Conservation (phyloP, 106 monocot genomes). For the Xerophyta viscosa region DNA sequence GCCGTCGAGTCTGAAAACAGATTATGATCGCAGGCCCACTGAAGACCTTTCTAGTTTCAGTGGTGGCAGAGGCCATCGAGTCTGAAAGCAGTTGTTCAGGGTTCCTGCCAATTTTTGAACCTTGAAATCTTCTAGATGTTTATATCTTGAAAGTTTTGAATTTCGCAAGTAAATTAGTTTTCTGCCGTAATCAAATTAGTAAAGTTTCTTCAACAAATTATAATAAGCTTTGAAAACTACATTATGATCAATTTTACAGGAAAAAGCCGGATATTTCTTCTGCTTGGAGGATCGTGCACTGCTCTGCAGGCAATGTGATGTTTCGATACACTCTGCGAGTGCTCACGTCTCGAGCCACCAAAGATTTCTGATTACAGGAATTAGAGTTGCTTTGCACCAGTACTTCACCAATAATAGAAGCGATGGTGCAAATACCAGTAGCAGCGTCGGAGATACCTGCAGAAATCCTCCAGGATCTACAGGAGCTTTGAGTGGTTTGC, state of each 20-base stretch:
- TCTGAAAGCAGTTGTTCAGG: no score
- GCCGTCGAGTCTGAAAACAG: no score
- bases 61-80: no score
- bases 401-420: constrained; percentile 8
- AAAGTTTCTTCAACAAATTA: no score
- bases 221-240: background rate
- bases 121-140: no score
- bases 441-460: constrained; percentile 4
- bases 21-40: no score
- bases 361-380: constrained; percentile 55
- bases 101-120: no score
- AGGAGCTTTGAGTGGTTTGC: constrained; percentile 1
- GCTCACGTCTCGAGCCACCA: constrained; percentile 36
- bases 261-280: constrained; percentile 69
- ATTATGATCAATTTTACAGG: constrained; percentile 21
- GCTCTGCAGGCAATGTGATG: constrained; percentile 64
- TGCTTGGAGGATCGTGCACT: constrained; percentile 81
- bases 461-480: constrained; percentile 2
- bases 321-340: constrained; percentile 48
- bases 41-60: no score
- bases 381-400: constrained; percentile 29
- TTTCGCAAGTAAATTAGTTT: no score
- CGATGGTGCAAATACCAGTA: constrained; percentile 3
- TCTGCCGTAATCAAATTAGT: no score
- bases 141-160: no score